Evolutionary conservation across 176 grass and related monocot species (phyloP).

Genomic region (Cocos nucifera): DNA sequence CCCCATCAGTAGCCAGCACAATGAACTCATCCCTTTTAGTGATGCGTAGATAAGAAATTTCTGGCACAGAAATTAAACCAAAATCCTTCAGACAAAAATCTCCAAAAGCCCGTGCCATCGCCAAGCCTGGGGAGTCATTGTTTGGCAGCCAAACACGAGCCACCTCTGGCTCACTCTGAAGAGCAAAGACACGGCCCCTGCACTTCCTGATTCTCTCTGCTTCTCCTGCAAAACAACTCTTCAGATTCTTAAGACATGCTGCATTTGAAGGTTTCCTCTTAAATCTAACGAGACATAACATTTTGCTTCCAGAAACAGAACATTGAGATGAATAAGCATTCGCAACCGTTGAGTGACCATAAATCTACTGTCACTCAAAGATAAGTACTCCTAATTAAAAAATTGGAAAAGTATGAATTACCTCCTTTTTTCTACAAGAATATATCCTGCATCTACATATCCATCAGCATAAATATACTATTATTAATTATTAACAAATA

Average conservation of each 20-base stretch:
- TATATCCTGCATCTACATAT: no score
- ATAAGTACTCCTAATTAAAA: no score
- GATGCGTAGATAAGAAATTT: slow-evolving; percentile 43
- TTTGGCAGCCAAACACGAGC: slow-evolving; percentile 63
- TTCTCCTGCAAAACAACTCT: slow-evolving; percentile 39
- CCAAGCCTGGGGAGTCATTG: slow-evolving; percentile 49
- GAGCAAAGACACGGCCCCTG: slow-evolving; percentile 56
- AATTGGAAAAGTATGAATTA: no score
- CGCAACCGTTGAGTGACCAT: no score
- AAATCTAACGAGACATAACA: no score
- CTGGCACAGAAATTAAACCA: slow-evolving; percentile 60
- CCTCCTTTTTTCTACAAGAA: no score
- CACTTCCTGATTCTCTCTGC: slow-evolving; percentile 57
- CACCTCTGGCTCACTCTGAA: slow-evolving; percentile 58
- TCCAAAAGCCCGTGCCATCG: slow-evolving; percentile 68
- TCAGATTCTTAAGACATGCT: background rate
- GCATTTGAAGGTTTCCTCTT: no score
- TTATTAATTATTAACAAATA: no score
- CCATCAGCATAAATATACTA: no score
- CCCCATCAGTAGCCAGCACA: slow-evolving; percentile 67
- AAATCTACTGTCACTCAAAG: no score
- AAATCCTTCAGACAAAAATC: slow-evolving; percentile 81
- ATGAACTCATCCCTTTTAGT: slow-evolving; percentile 60
- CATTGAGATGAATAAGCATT: no score
- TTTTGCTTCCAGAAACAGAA: no score